phyloP scores from a whole-genome alignment of 75 land plant species.

The Ceratopteris richardii region DNA sequence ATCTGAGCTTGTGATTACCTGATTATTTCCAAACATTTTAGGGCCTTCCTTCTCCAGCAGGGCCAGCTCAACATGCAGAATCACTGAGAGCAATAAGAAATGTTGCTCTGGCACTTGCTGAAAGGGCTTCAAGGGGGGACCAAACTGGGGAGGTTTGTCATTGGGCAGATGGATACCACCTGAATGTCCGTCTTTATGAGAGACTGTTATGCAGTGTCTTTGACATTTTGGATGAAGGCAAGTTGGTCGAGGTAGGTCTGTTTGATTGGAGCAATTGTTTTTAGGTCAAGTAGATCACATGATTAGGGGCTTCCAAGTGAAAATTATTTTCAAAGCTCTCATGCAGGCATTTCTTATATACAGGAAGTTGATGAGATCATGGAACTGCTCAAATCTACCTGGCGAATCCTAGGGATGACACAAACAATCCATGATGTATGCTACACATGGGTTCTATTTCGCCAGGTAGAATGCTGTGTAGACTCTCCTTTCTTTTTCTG shows the following conservation, averaged over 20 bases:
- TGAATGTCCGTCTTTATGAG: constrained; percentile 88
- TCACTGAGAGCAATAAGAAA: constrained; percentile 67
- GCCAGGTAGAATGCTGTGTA: constrained; percentile 75
- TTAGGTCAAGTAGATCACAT: no score
- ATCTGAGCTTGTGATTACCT: no score
- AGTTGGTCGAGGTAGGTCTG: constrained; percentile 69
- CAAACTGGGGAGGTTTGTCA: constrained; percentile 96
- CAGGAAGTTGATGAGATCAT: constrained; percentile 95
- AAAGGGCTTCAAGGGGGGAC: constrained; percentile 94
- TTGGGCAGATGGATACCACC: constrained; percentile 98
- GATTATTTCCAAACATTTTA: constrained; percentile 9
- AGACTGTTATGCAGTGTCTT: constrained; percentile 84
- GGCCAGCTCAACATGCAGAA: constrained; percentile 81
- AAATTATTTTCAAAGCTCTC: no score
- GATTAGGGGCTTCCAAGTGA: no score
- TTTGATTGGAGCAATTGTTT: neutral
- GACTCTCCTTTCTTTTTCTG: no score
- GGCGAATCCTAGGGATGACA: constrained; percentile 90
- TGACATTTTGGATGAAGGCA: constrained; percentile 93
- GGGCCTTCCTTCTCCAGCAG: constrained; percentile 73
- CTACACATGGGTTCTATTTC: constrained; percentile 91
- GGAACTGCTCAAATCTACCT: constrained; percentile 87
- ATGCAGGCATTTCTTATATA: no score
- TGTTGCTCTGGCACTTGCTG: constrained; percentile 73
- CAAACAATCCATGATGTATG: constrained; percentile 93